phyloP scores from a whole-genome alignment of 2,329 filamentous ascomycete species.

The Emmonsiellopsis sp. region DNA sequence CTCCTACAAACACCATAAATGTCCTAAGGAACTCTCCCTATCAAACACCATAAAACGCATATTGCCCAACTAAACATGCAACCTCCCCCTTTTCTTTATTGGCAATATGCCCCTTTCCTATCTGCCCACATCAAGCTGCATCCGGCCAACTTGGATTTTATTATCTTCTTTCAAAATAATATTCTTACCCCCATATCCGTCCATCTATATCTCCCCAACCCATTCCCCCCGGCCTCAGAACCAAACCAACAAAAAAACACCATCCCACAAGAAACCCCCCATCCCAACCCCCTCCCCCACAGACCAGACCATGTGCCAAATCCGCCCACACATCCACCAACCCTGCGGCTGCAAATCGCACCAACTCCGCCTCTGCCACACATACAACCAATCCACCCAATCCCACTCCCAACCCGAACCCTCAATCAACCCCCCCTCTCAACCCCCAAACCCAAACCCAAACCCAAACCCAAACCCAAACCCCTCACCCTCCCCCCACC shows the following conservation, averaged over 20 bases:
- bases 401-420: not conserved
- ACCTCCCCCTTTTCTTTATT: no score
- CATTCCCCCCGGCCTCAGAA: not conserved
- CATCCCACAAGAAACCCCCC: no score
- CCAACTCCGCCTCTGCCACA: conserved; percentile 10
- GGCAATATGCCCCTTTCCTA: no score
- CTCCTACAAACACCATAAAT: no score
- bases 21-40: no score
- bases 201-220: not conserved
- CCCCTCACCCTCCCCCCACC: not conserved
- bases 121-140: no score
- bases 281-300: not conserved
- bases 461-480: no score
- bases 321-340: conserved; percentile 10
- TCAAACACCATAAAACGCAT: no score
- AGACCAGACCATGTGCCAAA: conserved; percentile 9
- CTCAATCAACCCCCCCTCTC: no score
- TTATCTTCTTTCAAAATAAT: not conserved
- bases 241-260: not conserved
- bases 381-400: not conserved
- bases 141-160: no score
- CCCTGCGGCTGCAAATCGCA: conserved; percentile 10
- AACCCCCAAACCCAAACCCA: conserved; percentile 1
- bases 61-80: no score
- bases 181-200: not conserved